These are phyloP conservation scores for Mollisia scopiformis DNA, from an alignment of 2,329 filamentous ascomycete genomes.

Conservation along the genomic window DNA sequence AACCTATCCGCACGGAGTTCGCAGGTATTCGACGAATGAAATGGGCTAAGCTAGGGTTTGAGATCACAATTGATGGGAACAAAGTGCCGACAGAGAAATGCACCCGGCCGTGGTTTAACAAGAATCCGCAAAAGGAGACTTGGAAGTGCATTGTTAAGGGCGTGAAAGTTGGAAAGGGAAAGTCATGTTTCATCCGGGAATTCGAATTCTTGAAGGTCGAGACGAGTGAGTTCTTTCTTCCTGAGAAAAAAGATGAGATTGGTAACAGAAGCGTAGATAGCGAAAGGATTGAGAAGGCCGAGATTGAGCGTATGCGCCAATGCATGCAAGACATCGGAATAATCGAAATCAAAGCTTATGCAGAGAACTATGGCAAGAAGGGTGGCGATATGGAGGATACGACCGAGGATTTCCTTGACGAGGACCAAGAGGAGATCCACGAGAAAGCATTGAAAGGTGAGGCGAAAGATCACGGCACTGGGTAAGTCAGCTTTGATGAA, in stretches of 20 bases:
- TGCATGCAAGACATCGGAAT: constrained; percentile 10
- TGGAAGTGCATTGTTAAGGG: constrained; percentile 10
- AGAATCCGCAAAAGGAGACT: constrained; percentile 13
- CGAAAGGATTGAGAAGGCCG: background rate
- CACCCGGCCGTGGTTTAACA: constrained; percentile 9
- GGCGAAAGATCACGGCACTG: constrained; percentile 21
- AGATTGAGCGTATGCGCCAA: background rate
- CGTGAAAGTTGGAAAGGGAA: background rate
- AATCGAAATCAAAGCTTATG: constrained; percentile 21
- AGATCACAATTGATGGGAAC: constrained; percentile 16
- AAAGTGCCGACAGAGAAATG: constrained; percentile 7
- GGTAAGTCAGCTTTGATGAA: constrained; percentile 7
- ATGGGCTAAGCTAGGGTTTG: constrained; percentile 9
- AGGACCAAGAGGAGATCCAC: constrained; percentile 2
- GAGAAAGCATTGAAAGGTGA: constrained; percentile 26
- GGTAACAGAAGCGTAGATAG: background rate
- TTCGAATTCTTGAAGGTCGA: constrained; percentile 23
- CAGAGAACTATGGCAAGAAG: constrained; percentile 10
- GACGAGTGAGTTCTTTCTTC: constrained; percentile 12
- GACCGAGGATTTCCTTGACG: background rate
- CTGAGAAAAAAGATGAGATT: background rate
- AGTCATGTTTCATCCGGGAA: background rate
- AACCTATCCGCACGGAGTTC: no score
- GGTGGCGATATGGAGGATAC: constrained; percentile 1
- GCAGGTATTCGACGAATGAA: constrained; percentile 3